Conservation (phyloP, 2,329 filamentous ascomycete species). For the Xylariaceae sp. region DNA sequence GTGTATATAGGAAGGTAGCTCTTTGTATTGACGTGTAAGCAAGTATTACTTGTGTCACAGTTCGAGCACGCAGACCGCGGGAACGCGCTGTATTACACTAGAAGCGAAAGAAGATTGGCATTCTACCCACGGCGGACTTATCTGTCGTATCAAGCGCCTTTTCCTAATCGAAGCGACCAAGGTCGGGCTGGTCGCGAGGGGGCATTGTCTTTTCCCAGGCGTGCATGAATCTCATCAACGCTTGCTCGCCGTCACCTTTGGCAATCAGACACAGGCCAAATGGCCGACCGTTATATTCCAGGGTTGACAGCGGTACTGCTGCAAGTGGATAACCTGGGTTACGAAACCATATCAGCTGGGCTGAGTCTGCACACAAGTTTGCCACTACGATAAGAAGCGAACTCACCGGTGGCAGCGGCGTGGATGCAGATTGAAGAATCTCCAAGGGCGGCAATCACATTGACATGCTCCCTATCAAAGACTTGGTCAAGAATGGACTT, state of each 20-base stretch:
- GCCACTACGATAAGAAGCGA: neutral
- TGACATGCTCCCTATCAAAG: neutral
- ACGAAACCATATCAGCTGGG: too few relatives aligned
- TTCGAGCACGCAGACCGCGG: too few relatives aligned
- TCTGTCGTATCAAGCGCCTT: too few relatives aligned
- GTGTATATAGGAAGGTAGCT: too few relatives aligned
- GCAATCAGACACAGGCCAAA: neutral
- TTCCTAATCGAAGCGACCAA: too few relatives aligned
- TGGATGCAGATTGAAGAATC: neutral
- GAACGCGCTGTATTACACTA: too few relatives aligned
- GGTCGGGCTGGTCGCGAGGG: too few relatives aligned
- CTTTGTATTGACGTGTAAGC: too few relatives aligned
- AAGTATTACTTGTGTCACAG: too few relatives aligned
- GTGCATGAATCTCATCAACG: neutral
- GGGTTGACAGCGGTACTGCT: neutral
- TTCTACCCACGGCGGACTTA: too few relatives aligned
- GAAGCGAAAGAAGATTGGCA: too few relatives aligned
- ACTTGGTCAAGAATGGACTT: neutral
- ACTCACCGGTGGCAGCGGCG: neutral
- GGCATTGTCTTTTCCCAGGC: neutral
- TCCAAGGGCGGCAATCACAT: neutral
- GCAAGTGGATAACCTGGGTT: neutral
- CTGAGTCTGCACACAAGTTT: too few relatives aligned
- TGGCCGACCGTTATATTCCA: neutral
- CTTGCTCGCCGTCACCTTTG: neutral